These are phyloP conservation scores for Termitomyces sp. DNA, from an alignment of 1,284 basidiomycete species.

Conservation along the genomic window DNA sequence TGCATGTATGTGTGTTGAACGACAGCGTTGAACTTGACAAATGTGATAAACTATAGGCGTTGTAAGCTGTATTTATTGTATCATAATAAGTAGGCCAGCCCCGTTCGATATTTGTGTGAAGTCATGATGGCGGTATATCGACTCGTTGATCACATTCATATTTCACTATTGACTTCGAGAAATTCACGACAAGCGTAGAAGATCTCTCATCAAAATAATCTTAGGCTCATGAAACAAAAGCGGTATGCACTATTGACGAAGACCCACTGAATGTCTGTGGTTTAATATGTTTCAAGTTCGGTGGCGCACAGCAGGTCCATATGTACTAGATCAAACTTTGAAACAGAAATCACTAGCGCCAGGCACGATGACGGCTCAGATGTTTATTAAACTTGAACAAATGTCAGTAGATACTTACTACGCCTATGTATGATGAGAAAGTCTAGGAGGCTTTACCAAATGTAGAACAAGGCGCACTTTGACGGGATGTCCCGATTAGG, in stretches of 20 bases:
- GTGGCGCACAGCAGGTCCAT: neutral
- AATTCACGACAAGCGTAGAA: neutral
- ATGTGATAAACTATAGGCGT: no score
- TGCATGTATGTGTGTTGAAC: neutral
- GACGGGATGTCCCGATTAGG: conserved; percentile 7
- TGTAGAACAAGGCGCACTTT: conserved; percentile 10
- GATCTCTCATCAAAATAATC: no score
- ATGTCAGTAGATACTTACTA: neutral
- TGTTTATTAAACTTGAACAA: neutral
- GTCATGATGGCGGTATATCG: no score
- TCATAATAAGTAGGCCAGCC: no score
- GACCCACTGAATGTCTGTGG: no score
- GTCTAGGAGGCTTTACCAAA: neutral
- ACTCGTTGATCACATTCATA: neutral
- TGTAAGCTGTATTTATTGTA: no score
- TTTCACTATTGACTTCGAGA: neutral
- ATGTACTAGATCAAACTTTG: neutral
- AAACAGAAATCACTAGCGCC: no score
- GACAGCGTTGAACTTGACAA: no score
- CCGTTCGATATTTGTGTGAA: no score
- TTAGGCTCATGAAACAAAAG: no score
- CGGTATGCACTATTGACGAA: neutral
- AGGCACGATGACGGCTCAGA: neutral
- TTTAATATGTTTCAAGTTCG: neutral
- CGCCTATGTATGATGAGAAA: neutral